Evolutionary conservation across 805 yeast genomes (phyloP).

Genomic region (Isabelozyma gotoi): DNA sequence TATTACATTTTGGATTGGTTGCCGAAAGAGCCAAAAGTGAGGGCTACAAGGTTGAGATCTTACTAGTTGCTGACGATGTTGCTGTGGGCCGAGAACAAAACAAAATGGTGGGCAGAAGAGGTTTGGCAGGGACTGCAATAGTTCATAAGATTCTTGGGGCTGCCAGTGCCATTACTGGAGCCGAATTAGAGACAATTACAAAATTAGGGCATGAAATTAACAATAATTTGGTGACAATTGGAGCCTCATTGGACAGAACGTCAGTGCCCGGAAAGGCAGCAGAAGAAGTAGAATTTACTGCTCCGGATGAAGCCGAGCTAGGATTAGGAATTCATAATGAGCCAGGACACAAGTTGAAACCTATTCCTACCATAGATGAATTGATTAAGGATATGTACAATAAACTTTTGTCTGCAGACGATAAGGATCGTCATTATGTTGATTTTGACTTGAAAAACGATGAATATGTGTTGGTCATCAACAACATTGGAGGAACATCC

Average conservation of each 20-base stretch:
- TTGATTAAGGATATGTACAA: slow-evolving; percentile 58
- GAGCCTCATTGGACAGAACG: slow-evolving; percentile 86
- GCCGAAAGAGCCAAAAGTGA: slow-evolving; percentile 82
- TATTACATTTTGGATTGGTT: slow-evolving; percentile 88
- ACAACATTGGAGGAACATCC: slow-evolving; percentile 90
- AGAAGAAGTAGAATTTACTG: slow-evolving; percentile 47
- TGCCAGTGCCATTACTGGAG: slow-evolving; percentile 26
- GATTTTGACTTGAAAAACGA: slow-evolving; percentile 58
- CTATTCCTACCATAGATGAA: slow-evolving; percentile 69
- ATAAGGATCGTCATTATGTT: slow-evolving; percentile 80
- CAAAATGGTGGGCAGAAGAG: slow-evolving; percentile 91
- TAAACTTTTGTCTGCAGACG: slow-evolving; percentile 59
- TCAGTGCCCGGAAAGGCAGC: slow-evolving; percentile 73
- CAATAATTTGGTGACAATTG: slow-evolving; percentile 75
- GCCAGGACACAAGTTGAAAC: slow-evolving; percentile 67
- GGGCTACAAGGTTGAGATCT: slow-evolving; percentile 70
- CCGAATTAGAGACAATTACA: slow-evolving; percentile 53
- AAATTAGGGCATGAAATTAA: slow-evolving; percentile 61
- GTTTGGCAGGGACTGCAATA: slow-evolving; percentile 85
- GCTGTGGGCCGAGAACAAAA: slow-evolving; percentile 91
- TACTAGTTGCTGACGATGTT: slow-evolving; percentile 87
- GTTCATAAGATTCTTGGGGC: slow-evolving; percentile 88
- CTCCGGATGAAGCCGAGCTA: slow-evolving; percentile 70
- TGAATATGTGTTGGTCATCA: slow-evolving; percentile 68
- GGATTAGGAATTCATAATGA: slow-evolving; percentile 98